Evolutionary conservation across 805 yeast genomes (phyloP).

Genomic region (Spencermartinsiella europaea): DNA sequence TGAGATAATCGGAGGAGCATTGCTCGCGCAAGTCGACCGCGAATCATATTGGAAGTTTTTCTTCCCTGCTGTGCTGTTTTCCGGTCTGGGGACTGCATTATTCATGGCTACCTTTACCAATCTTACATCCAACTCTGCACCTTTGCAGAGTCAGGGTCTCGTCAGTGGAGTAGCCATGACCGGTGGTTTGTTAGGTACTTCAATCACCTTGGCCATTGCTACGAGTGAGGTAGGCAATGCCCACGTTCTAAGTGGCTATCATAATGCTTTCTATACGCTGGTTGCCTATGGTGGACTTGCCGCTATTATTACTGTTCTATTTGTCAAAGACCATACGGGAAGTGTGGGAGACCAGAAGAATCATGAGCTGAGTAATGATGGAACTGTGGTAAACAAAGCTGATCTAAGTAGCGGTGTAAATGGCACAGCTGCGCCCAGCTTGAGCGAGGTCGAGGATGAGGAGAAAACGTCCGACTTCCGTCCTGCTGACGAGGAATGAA

Average conservation of each 20-base stretch:
- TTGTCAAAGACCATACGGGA: conserved; percentile 2
- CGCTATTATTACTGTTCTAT: conserved; percentile 2
- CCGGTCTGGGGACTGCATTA: conserved; percentile 29
- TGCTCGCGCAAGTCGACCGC: conserved; percentile 25
- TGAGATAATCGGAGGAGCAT: conserved; percentile 20
- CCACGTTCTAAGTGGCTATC: conserved; percentile 3
- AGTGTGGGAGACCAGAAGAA: conserved; percentile 1
- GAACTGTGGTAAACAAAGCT: not conserved
- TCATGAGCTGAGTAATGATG: not conserved
- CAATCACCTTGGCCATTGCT: conserved; percentile 29
- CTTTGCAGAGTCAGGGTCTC: conserved; percentile 37
- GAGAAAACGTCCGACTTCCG: not conserved
- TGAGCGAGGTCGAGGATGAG: not conserved
- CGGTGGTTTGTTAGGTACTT: conserved; percentile 32
- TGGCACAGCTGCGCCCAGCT: not conserved
- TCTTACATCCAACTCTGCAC: conserved; percentile 32
- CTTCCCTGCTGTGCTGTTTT: conserved; percentile 25
- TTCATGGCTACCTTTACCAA: conserved; percentile 35
- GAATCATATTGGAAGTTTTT: conserved; percentile 31
- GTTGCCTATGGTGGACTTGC: conserved; percentile 11
- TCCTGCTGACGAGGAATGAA: too few species aligned
- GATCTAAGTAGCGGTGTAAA: too few species aligned
- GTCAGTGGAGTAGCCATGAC: conserved; percentile 37
- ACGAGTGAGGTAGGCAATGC: conserved; percentile 16
- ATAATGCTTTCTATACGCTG: conserved; percentile 15